Evolutionary conservation across 306 rosid genomes (phyloP), one percentile per base, ranked within the genome.

Genomic region (Pterocarpus macrocarpus): DNA sequence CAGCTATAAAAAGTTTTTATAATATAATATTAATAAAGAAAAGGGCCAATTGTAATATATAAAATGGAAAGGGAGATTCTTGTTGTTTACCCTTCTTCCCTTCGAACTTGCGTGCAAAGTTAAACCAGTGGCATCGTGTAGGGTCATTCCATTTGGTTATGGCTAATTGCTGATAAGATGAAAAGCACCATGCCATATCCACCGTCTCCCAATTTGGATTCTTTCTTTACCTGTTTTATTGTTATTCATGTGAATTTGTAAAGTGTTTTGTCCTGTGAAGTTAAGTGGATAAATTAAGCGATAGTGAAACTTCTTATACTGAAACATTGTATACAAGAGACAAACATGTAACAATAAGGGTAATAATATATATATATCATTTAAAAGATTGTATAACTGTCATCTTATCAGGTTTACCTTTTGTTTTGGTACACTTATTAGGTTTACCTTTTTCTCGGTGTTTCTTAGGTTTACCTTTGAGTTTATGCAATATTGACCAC

Each of bases 31-130:
- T 55, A 72, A 35, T 36, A 10, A 16, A 56, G 11, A 4, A 30
- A 74, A 28, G 5, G 5, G 14, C 14, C 17, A 2, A 15, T 75
- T 43, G n/a, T 33, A 76, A 35, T 47, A 76, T 28, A 3, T 35
- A 28, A 33, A 66, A n/a, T 5, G 7, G 9, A 61, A 64, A 62
- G 15, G 45, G 53, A 36, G 45, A 71, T 71, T 59, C 53, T 50
- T 14, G 13, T 17, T 52, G 50, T 17, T 57, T 44, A 44, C 1
- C 62, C 34, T 14, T 12, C 9, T 30, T 16, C 53, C 13, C 16
- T 33, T 65, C 17, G 44, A 50, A 30, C 49, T 41, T 83, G 79
- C 64, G 69, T 70, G 82, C 62, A 64, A 77, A 63, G 69, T 77
- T 33, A 30, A 39, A 77, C 5, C 8, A 63, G 65, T 12, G 7